A percentile compares a stretch with the other conserved stretches of the same genome.
phyloP scores from a whole-genome alignment of 176 grass and related monocot species.

The Triticum turgidum region DNA sequence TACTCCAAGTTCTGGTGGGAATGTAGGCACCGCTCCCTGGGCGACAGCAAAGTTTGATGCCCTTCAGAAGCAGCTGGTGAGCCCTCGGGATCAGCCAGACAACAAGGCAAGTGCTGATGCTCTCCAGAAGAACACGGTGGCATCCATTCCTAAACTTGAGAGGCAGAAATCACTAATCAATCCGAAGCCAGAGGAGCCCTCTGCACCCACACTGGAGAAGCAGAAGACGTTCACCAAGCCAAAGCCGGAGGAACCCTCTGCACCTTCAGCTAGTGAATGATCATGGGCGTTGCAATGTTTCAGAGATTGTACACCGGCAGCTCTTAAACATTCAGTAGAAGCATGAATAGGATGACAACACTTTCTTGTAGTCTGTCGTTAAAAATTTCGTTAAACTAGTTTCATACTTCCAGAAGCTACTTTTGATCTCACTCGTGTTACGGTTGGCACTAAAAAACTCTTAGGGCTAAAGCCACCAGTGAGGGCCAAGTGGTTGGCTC shows the following conservation, averaged over 20 bases:
- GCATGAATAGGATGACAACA: not conserved
- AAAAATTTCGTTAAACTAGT: no score
- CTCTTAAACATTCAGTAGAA: not conserved
- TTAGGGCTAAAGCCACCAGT: no score
- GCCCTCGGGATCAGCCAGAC: constrained; percentile 57
- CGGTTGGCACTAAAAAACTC: no score
- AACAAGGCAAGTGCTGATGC: constrained; percentile 39
- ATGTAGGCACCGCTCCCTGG: constrained; percentile 69
- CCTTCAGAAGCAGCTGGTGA: constrained; percentile 69
- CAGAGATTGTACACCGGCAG: constrained; percentile 11
- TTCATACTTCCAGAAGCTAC: not conserved
- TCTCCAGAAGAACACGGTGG: constrained; percentile 54
- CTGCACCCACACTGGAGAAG: not conserved
- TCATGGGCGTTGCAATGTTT: not conserved
- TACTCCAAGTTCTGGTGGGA: constrained; percentile 46
- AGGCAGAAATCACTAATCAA: constrained; percentile 60
- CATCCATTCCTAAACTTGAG: constrained; percentile 63
- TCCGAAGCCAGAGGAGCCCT: constrained; percentile 27
- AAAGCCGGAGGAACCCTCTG: constrained; percentile 37
- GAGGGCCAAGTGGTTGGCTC: no score
- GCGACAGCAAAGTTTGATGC: constrained; percentile 87
- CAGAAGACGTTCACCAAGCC: not conserved
- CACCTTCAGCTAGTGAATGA: constrained; percentile 20
- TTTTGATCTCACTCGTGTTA: no score
- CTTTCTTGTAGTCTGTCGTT: not conserved